Conservation (phyloP, 352 stramenopile species). For the Globisporangium cystogenes region DNA sequence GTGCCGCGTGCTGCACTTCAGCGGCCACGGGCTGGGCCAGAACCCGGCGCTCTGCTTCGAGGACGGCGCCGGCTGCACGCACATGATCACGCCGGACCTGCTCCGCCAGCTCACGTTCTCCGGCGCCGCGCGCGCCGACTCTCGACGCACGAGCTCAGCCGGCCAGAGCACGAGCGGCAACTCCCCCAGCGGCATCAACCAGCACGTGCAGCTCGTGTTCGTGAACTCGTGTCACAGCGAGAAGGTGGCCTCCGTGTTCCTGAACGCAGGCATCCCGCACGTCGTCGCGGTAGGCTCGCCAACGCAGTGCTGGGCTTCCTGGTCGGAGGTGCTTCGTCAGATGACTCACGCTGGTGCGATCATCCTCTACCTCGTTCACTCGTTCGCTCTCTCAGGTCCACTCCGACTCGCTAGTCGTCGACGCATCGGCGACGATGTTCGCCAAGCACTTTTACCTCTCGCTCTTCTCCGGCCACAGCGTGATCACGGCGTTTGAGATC, state of each 20-base stretch:
- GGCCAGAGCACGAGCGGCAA: conserved; percentile 12
- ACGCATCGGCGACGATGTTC: conserved; percentile 74
- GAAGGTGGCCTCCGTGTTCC: conserved; percentile 82
- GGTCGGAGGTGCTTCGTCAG: background rate
- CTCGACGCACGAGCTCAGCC: conserved; percentile 1
- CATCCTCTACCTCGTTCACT: background rate
- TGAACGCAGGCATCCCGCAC: conserved; percentile 86
- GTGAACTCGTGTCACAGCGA: conserved; percentile 86
- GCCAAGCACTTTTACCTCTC: conserved; percentile 85
- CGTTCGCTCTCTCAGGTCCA: conserved; percentile 29
- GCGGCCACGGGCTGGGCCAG: conserved; percentile 63
- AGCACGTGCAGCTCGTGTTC: conserved; percentile 65
- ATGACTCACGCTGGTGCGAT: background rate
- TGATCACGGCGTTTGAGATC: conserved; percentile 67
- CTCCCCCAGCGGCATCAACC: conserved; percentile 6
- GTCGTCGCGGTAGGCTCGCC: conserved; percentile 78
- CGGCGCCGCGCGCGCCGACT: conserved; percentile 12
- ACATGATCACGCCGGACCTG: conserved; percentile 64
- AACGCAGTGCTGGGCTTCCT: background rate
- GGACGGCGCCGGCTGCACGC: conserved; percentile 62
- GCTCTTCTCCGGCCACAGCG: conserved; percentile 66
- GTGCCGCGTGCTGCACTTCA: conserved; percentile 76
- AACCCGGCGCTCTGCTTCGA: conserved; percentile 75
- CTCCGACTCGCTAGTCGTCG: conserved; percentile 71
- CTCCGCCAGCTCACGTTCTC: conserved; percentile 69